These are phyloP conservation scores for Colletotrichum tamarilloi DNA, from an alignment of 2,329 filamentous ascomycete species.

Conservation along the genomic window DNA sequence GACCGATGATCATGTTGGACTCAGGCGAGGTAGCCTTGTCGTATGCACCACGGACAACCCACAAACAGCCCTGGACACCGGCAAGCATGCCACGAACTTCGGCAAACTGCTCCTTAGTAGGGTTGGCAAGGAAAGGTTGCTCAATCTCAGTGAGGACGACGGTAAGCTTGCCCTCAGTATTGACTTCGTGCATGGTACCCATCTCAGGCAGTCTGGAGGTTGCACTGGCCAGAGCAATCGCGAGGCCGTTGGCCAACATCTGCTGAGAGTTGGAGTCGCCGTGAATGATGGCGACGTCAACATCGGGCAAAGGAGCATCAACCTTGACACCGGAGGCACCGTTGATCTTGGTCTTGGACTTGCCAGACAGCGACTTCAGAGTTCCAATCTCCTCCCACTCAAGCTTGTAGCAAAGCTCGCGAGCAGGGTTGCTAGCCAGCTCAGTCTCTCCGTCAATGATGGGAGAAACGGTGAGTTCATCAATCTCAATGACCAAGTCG, in stretches of 20 bases:
- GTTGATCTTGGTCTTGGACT: conserved; percentile 28
- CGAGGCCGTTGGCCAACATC: conserved; percentile 31
- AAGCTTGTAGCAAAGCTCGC: conserved; percentile 41
- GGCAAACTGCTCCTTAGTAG: conserved; percentile 51
- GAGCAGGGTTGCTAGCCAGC: conserved; percentile 27
- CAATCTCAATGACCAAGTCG: conserved; percentile 38
- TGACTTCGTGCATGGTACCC: conserved; percentile 39
- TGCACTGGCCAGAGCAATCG: conserved; percentile 31
- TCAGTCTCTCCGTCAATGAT: conserved; percentile 37
- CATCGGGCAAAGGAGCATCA: conserved; percentile 27
- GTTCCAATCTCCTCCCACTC: conserved; percentile 38
- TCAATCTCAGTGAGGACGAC: conserved; percentile 59
- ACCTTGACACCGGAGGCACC: conserved; percentile 23
- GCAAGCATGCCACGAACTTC: conserved; percentile 50
- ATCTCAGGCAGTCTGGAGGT: conserved; percentile 36
- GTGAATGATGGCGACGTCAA: conserved; percentile 37
- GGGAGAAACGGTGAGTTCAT: conserved; percentile 40
- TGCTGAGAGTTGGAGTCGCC: conserved; percentile 36
- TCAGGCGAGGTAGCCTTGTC: conserved; percentile 48
- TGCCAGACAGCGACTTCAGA: conserved; percentile 29
- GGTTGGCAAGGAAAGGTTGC: conserved; percentile 52
- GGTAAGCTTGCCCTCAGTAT: conserved; percentile 42
- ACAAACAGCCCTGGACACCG: conserved; percentile 49
- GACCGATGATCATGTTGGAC: conserved; percentile 57
- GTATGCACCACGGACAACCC: conserved; percentile 54